phyloP scores from a whole-genome alignment of 176 grass and related monocot species.

The Bothriochloa decipiens region DNA sequence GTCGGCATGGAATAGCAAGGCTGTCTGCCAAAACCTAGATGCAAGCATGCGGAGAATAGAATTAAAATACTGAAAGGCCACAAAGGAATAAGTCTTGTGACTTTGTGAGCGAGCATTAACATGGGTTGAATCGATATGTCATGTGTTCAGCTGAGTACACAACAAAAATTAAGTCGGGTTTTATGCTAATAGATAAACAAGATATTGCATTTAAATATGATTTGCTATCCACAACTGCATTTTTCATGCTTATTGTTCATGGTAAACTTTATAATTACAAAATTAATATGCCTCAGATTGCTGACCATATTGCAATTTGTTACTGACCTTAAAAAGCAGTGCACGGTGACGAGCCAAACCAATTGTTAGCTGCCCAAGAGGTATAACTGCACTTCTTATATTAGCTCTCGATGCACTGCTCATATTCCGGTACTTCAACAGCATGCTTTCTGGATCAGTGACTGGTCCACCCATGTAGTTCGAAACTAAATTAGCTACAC shows the following conservation, averaged over 20 bases:
- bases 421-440: constrained; percentile 54
- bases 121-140: not conserved
- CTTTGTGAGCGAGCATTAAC: not conserved
- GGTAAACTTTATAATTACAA: constrained; percentile 2
- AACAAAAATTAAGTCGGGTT: constrained; percentile 24
- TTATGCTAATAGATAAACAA: constrained; percentile 14
- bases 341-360: constrained; percentile 92
- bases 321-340: constrained; percentile 90
- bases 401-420: constrained; percentile 55
- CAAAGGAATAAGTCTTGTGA: constrained; percentile 10
- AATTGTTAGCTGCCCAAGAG: constrained; percentile 73
- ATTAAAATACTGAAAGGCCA: constrained; percentile 27
- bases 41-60: constrained; percentile 30
- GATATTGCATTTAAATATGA: constrained; percentile 36
- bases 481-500: constrained; percentile 71
- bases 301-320: not conserved
- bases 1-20: constrained; percentile 75
- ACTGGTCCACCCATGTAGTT: constrained; percentile 85
- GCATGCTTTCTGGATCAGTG: constrained; percentile 66
- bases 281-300: constrained; percentile 19
- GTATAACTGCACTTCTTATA: constrained; percentile 66
- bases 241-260: not conserved
- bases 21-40: constrained; percentile 88
- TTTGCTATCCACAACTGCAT: not conserved
- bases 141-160: not conserved